Evolutionary conservation across 805 yeast genomes (phyloP).

Genomic region (Tetrapisispora phaffii): DNA sequence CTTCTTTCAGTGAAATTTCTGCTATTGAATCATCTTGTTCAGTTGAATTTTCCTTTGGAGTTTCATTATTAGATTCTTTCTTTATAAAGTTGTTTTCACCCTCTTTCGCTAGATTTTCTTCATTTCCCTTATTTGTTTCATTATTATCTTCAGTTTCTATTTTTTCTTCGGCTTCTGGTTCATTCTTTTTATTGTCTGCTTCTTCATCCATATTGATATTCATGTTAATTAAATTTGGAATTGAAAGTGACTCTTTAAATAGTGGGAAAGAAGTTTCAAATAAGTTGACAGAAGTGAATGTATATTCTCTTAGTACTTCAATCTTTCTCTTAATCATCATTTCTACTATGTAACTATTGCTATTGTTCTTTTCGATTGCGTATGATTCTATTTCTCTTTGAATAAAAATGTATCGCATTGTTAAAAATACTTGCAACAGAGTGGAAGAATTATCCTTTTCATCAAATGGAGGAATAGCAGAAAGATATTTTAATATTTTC

Average conservation of each 20-base stretch:
- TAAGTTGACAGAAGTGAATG: conserved; percentile 22
- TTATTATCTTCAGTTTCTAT: background rate
- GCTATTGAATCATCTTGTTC: too few species aligned
- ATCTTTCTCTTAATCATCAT: conserved; percentile 55
- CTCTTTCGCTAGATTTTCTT: background rate
- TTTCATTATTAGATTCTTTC: background rate
- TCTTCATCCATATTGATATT: background rate
- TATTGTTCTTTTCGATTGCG: conserved; percentile 10
- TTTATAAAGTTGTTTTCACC: background rate
- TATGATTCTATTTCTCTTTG: conserved; percentile 45
- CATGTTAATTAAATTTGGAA: background rate
- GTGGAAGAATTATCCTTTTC: conserved; percentile 23
- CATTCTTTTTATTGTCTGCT: background rate
- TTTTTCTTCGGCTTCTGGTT: background rate
- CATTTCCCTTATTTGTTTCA: background rate
- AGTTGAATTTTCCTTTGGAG: background rate
- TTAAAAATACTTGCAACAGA: conserved; percentile 48
- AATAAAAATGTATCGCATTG: conserved; percentile 62
- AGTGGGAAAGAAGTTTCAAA: conserved; percentile 16
- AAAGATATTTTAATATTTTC: conserved; percentile 67
- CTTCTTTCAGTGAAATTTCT: too few species aligned
- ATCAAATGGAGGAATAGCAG: conserved; percentile 50
- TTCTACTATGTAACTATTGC: conserved; percentile 18
- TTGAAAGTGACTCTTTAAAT: conserved; percentile 1
- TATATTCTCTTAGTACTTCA: conserved; percentile 72